These are phyloP conservation scores for Misopates orontium DNA, from an alignment of 257 asterid species.

Conservation along the genomic window DNA sequence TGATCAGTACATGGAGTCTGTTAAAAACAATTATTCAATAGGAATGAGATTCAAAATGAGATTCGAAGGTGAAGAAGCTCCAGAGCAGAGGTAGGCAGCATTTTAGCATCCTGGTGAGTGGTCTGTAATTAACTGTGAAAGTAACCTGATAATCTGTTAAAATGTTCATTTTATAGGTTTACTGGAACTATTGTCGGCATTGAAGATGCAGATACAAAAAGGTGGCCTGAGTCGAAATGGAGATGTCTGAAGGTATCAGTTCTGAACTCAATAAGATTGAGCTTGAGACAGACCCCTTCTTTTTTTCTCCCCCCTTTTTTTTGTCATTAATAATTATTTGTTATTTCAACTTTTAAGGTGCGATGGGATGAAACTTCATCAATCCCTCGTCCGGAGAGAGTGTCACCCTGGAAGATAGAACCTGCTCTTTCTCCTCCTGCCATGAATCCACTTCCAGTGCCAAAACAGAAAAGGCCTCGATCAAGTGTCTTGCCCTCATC, in stretches of 20 bases:
- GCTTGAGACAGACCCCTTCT: neutral
- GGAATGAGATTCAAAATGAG: conserved; percentile 98
- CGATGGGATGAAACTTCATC: conserved; percentile 95
- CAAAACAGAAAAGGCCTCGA: conserved; percentile 83
- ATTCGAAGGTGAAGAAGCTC: conserved; percentile 99
- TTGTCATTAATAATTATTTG: conserved; percentile 16
- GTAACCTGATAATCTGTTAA: neutral
- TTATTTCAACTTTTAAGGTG: conserved; percentile 49
- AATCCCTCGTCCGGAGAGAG: conserved; percentile 87
- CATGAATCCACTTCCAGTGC: conserved; percentile 71
- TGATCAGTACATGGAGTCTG: conserved; percentile 80
- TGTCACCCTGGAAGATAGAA: conserved; percentile 95
- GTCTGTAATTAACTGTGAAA: conserved; percentile 9
- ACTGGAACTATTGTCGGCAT: conserved; percentile 89
- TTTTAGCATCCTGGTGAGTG: conserved; percentile 21
- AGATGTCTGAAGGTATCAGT: conserved; percentile 80
- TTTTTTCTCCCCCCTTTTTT: conserved; percentile 5
- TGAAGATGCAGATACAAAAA: conserved; percentile 70
- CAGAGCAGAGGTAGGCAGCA: conserved; percentile 80
- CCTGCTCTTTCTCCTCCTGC: conserved; percentile 90
- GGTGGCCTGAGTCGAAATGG: conserved; percentile 94
- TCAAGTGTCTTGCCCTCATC: conserved; percentile 65
- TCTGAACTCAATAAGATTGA: conserved; percentile 1
- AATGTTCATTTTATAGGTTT: conserved; percentile 47
- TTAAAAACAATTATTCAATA: conserved; percentile 69